phyloP scores from a whole-genome alignment of 192 early-diverging fungal genomes.

The Coemansia sp. region DNA sequence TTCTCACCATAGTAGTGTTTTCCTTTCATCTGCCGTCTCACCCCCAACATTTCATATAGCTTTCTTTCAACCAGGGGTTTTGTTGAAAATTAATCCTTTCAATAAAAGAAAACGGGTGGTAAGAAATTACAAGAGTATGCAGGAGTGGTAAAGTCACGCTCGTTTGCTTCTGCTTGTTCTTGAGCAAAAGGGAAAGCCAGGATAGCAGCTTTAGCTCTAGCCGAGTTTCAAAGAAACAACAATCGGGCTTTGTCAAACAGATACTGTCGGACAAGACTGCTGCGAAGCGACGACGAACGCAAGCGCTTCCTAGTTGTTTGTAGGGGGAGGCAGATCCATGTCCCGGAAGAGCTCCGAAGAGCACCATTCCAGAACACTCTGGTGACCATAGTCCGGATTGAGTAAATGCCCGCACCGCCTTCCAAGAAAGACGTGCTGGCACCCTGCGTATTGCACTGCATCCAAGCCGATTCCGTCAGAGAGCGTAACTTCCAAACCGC shows the following conservation, averaged over 20 bases:
- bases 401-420: slow-evolving; percentile 8
- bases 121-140: too few species aligned
- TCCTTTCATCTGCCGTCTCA: too few species aligned
- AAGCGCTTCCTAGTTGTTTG: neutral
- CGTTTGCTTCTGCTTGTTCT: neutral
- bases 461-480: slow-evolving; percentile 7
- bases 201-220: too few species aligned
- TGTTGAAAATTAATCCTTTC: too few species aligned
- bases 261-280: too few species aligned
- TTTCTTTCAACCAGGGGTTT: too few species aligned
- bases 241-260: too few species aligned
- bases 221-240: too few species aligned
- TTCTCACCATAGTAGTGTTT: neutral
- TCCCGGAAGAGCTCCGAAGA: neutral
- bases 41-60: too few species aligned
- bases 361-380: neutral
- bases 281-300: too few species aligned
- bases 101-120: too few species aligned
- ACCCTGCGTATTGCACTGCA: slow-evolving; percentile 11
- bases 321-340: slow-evolving; percentile 7
- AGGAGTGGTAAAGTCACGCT: too few species aligned
- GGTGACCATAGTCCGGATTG: slow-evolving; percentile 10
- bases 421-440: neutral
- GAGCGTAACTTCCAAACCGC: slow-evolving; percentile 3
- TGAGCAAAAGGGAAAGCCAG: neutral